Base-by-base conservation (phyloP, 192 early-diverging fungal species). In the Coemansia aciculifera region DNA sequence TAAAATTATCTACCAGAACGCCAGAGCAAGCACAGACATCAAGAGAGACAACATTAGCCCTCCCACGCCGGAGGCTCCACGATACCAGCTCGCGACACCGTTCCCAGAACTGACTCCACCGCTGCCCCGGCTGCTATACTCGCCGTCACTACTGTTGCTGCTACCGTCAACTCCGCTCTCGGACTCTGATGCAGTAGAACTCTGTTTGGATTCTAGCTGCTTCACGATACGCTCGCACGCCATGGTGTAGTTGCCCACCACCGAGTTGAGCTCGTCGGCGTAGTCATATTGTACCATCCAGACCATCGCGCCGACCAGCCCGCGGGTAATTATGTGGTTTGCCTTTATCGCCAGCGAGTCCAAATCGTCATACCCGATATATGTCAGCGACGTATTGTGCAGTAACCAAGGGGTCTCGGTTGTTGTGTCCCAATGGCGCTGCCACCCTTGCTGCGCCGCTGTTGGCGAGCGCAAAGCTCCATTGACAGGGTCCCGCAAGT, bases 321-420 rank as follows among this genome's bases (percentile, higher is more conserved):
- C 80, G 6, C 38, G 64, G 37, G 37, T 68, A 39, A 88, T 81
- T 8, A 83, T 71, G 54, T 83, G 74, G 60, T 86, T 71, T 0
- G 86, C 80, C 72, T 91, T 91, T 39, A 85, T 67, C n/a, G 69
- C 66, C 34, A 93, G 64, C 15, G 89, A 90, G 17, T 78, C 71
- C 3, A 81, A 61, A 63, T 93, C 89, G 63, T 91, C 89, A 66
- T 91, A 93, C 6, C 89, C 88, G 65, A 93, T 89, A 57, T 87
- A 90, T 8, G 79, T 79, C 38, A 73, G 84, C 15, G 84, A 89
- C 2, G 46, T 63, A 23, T 79, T 79, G 51, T 90, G 87, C 68
- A 86, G 88, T 13, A 94, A 46, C 90, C 90, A 92, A 3, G 92
- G 91, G 3, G 90, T 91, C 62, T 79, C 63, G 8, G 86, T 87